Evolutionary conservation across 179 eudicot species (phyloP).

Genomic region (Carnegiea gigantea): DNA sequence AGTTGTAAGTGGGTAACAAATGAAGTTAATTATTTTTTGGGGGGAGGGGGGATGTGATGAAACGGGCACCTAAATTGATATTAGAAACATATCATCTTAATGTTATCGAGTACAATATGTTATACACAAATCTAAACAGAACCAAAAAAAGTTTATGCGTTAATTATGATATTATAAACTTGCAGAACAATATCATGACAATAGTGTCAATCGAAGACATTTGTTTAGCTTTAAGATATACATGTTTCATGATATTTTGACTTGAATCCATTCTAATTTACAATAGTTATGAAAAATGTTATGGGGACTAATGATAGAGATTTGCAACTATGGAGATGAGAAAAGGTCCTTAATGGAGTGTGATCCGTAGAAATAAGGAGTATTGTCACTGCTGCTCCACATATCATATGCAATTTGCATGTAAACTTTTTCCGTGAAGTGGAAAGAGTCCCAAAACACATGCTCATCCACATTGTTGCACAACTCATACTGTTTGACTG

Average conservation of each 20-base stretch:
- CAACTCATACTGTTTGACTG: slow-evolving; percentile 33
- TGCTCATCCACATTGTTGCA: slow-evolving; percentile 40
- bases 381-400: slow-evolving; percentile 33
- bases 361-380: slow-evolving; percentile 9
- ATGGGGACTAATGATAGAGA: not conserved
- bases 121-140: not conserved
- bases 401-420: slow-evolving; percentile 43
- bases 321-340: not conserved
- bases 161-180: not conserved
- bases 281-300: not conserved
- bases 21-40: not conserved
- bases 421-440: slow-evolving; percentile 44
- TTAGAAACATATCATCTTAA: not conserved
- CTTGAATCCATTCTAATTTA: not conserved
- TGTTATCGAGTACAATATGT: no score
- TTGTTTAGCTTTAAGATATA: not conserved
- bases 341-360: slow-evolving; percentile 29
- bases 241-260: not conserved
- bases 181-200: not conserved
- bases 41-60: not conserved
- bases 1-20: not conserved
- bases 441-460: slow-evolving; percentile 55
- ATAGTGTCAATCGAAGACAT: not conserved
- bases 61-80: not conserved
- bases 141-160: not conserved